These are phyloP conservation scores for Rachicladosporium sp. DNA, from an alignment of 2,329 filamentous ascomycete species.

Conservation along the genomic window DNA sequence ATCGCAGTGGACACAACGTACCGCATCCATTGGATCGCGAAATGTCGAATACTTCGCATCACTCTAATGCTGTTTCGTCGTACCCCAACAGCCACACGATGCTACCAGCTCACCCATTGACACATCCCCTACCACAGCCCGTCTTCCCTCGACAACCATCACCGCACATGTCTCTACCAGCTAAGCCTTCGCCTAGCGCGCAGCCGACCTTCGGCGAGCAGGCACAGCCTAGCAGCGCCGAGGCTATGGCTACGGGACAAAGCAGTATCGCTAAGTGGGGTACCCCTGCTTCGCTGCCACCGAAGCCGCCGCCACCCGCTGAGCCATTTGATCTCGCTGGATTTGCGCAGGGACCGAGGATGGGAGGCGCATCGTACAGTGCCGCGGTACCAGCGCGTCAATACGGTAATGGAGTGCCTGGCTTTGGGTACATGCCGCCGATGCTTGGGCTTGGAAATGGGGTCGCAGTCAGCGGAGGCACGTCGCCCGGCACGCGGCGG, in stretches of 20 bases:
- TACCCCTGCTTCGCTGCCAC: constrained; percentile 40
- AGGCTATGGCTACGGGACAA: too few species aligned
- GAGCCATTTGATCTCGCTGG: constrained; percentile 15
- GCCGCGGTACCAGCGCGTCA: too few species aligned
- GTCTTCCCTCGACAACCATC: constrained; percentile 25
- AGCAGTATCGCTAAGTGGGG: constrained; percentile 44
- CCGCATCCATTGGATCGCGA: constrained; percentile 16
- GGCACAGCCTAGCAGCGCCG: too few species aligned
- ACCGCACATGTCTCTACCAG: constrained; percentile 21
- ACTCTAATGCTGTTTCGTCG: too few species aligned
- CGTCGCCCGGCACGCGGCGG: too few species aligned
- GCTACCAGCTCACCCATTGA: constrained; percentile 14
- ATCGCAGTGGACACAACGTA: constrained; percentile 4
- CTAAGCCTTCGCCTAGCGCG: constrained; percentile 13
- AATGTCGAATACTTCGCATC: constrained; percentile 9
- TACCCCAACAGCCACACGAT: too few species aligned
- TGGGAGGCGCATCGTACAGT: too few species aligned
- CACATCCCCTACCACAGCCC: constrained; percentile 26
- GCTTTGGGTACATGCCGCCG: too few species aligned
- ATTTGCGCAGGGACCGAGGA: background rate
- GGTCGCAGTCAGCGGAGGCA: too few species aligned
- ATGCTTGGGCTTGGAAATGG: too few species aligned
- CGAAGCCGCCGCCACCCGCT: constrained; percentile 40
- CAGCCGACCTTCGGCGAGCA: background rate
- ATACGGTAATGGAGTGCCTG: too few species aligned